Evolutionary conservation across 1,284 basidiomycete genomes (phyloP).

Genomic region (Erythrobasidium hasegawianum): DNA sequence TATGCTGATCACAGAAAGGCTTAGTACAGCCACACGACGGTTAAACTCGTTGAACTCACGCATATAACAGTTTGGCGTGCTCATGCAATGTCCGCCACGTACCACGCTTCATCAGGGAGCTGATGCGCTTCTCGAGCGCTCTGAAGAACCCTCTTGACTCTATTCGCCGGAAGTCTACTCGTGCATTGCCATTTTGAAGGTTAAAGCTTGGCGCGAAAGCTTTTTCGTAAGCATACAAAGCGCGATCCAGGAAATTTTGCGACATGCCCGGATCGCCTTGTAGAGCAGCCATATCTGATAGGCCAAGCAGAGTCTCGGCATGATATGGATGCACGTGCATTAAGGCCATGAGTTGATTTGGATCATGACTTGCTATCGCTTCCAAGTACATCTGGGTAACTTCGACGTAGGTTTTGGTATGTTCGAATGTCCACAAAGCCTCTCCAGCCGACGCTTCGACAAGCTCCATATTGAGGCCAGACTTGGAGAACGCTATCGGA

Average conservation of each 20-base stretch:
- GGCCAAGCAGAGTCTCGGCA: constrained; percentile 81
- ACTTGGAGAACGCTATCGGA: constrained; percentile 48
- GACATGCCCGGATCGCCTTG: constrained; percentile 57
- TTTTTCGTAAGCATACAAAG: constrained; percentile 82
- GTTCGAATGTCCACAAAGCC: constrained; percentile 81
- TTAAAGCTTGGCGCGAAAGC: constrained; percentile 78
- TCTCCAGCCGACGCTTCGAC: constrained; percentile 52
- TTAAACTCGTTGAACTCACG: constrained; percentile 22
- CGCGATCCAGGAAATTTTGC: constrained; percentile 77
- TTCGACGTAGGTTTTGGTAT: constrained; percentile 73
- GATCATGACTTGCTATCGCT: constrained; percentile 40
- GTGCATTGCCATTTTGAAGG: constrained; percentile 69
- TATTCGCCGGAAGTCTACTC: constrained; percentile 78
- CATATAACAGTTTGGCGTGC: constrained; percentile 67
- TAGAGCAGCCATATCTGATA: constrained; percentile 55
- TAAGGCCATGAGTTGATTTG: constrained; percentile 53
- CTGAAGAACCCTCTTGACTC: constrained; percentile 83
- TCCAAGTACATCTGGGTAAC: constrained; percentile 49
- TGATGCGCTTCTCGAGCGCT: constrained; percentile 43
- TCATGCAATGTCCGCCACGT: constrained; percentile 83
- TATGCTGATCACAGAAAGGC: not conserved
- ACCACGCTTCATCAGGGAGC: constrained; percentile 67
- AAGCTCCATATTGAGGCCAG: constrained; percentile 31
- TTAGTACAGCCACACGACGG: not conserved
- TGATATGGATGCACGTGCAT: constrained; percentile 64